Percentiles rank a stretch among this genome's conserved stretches.
Evolutionary conservation across 2,329 filamentous ascomycete species (phyloP).

Genomic region (Sordariomycetes sp.): DNA sequence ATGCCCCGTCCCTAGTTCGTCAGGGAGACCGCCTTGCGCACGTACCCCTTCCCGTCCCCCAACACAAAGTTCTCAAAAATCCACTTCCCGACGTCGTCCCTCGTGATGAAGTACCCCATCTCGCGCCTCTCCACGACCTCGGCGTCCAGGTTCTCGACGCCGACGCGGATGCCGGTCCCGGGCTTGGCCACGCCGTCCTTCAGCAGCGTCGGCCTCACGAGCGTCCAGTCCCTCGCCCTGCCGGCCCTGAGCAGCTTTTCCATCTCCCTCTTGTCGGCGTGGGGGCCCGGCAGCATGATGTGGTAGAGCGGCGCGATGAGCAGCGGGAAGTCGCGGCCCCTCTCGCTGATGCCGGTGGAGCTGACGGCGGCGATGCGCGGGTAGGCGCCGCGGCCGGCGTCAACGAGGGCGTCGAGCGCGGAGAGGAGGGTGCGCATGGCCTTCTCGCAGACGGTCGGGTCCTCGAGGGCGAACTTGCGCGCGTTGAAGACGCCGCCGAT

Average conservation of each 20-base stretch:
- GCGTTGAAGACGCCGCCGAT: slow-evolving; percentile 28
- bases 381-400: slow-evolving; percentile 11
- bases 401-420: slow-evolving; percentile 18
- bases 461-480: slow-evolving; percentile 24
- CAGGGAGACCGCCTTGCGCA: slow-evolving; percentile 20
- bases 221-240: slow-evolving; percentile 21
- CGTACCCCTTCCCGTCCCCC: slow-evolving; percentile 13
- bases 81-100: slow-evolving; percentile 37
- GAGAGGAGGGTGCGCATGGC: slow-evolving; percentile 30
- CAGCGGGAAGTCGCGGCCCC: slow-evolving; percentile 30
- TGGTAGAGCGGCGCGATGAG: slow-evolving; percentile 31
- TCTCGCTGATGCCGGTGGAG: slow-evolving; percentile 26
- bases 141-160: slow-evolving; percentile 28
- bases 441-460: slow-evolving; percentile 35
- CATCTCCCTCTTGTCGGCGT: slow-evolving; percentile 36
- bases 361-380: slow-evolving; percentile 24
- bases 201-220: slow-evolving; percentile 27
- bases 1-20: neutral
- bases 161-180: slow-evolving; percentile 13
- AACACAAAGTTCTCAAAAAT: slow-evolving; percentile 27
- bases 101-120: slow-evolving; percentile 34
- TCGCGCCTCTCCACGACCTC: slow-evolving; percentile 19
- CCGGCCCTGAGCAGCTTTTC: slow-evolving; percentile 19
- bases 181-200: slow-evolving; percentile 12
- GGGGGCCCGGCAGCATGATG: slow-evolving; percentile 26